Conservation (phyloP, 805 yeast genomes). For the Candida coquimbonensis region DNA sequence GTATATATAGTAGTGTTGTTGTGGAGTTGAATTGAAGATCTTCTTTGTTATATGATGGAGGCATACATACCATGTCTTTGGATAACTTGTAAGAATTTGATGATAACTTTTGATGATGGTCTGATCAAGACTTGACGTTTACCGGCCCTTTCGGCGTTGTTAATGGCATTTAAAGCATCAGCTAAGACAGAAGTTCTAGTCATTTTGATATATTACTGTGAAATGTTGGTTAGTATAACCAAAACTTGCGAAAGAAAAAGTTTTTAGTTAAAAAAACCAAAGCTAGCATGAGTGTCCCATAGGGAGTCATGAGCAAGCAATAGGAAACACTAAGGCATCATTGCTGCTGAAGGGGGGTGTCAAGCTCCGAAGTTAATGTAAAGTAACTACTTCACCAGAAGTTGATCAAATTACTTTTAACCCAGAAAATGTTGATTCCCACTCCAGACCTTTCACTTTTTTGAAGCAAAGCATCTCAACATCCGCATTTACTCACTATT, state of each 20-base stretch:
- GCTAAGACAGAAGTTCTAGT: constrained; percentile 97
- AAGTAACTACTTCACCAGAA: constrained; percentile 17
- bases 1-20: neutral
- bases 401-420: constrained; percentile 7
- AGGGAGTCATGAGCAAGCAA: constrained; percentile 39
- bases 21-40: neutral
- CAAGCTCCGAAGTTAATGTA: constrained; percentile 18
- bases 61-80: constrained; percentile 92
- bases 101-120: constrained; percentile 96
- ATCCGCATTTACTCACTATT: neutral
- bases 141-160: constrained; percentile 99
- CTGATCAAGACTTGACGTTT: constrained; percentile 97
- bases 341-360: constrained; percentile 24
- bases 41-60: no score
- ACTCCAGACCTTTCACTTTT: constrained; percentile 23
- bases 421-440: constrained; percentile 25
- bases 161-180: constrained; percentile 95
- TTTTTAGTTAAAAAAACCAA: neutral
- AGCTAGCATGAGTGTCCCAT: constrained; percentile 40
- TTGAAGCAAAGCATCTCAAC: neutral
- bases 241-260: neutral
- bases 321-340: neutral
- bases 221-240: constrained; percentile 8
- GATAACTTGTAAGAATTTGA: constrained; percentile 93
- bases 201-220: constrained; percentile 42